Percentiles rank a stretch among this genome's conserved stretches.
phyloP scores from a whole-genome alignment of 805 yeast genomes.

The Wickerhamomyces chambardii region DNA sequence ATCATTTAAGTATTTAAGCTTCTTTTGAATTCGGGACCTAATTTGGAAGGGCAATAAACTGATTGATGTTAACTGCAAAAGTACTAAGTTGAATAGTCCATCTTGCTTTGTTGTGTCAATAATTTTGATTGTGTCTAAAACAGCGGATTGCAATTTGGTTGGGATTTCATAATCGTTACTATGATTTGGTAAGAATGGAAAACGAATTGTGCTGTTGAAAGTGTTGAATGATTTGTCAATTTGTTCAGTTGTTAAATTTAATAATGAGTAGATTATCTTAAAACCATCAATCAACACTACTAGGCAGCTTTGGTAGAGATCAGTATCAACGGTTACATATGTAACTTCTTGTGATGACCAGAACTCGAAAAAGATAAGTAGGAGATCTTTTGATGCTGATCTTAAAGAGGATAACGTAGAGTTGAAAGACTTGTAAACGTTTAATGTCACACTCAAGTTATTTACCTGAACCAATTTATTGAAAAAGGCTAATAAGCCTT shows the following conservation, averaged over 20 bases:
- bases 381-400: conserved; percentile 21
- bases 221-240: conserved; percentile 45
- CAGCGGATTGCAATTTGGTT: conserved; percentile 55
- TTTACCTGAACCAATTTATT: conserved; percentile 28
- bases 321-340: conserved; percentile 29
- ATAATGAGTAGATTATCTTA: conserved; percentile 33
- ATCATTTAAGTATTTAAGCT: conserved; percentile 31
- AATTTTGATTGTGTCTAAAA: conserved; percentile 37
- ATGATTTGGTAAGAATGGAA: conserved; percentile 60
- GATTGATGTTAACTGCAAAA: conserved; percentile 46
- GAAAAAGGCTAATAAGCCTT: conserved; percentile 41
- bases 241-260: conserved; percentile 20
- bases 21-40: conserved; percentile 45
- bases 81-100: conserved; percentile 32
- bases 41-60: conserved; percentile 54
- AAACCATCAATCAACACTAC: conserved; percentile 47
- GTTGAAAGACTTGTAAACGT: conserved; percentile 45
- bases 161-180: conserved; percentile 44
- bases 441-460: conserved; percentile 43
- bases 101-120: conserved; percentile 20
- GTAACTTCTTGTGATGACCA: conserved; percentile 38
- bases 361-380: conserved; percentile 35
- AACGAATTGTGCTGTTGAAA: conserved; percentile 58
- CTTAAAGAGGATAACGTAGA: conserved; percentile 32
- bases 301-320: conserved; percentile 50